phyloP scores from a whole-genome alignment of 1,139 yeast species.

The Saccharomyces hybrid region DNA sequence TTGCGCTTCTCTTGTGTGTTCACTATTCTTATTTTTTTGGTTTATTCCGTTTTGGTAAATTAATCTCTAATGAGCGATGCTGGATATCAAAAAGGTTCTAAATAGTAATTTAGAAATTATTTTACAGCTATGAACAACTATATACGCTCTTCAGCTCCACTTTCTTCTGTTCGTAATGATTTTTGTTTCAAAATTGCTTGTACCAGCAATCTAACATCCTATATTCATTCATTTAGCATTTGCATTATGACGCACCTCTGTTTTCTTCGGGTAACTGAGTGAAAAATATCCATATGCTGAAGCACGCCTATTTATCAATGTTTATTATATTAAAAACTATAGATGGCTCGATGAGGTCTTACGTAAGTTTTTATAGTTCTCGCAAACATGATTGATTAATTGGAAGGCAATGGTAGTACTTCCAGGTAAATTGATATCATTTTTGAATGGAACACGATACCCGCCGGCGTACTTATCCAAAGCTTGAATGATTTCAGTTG shows the following conservation, averaged over 20 bases:
- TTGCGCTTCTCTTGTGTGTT: not conserved
- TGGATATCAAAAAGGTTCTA: not conserved
- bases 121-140: not conserved
- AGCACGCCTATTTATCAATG: not conserved
- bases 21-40: not conserved
- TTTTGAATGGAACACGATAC: slow-evolving; percentile 21
- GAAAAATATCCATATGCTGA: not conserved
- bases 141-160: not conserved
- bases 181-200: not conserved
- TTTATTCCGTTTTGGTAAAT: not conserved
- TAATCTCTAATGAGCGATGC: not conserved
- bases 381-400: slow-evolving; percentile 31
- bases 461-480: slow-evolving; percentile 33
- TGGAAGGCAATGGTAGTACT: slow-evolving; percentile 43
- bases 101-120: not conserved
- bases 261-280: not conserved
- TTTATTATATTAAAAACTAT: not conserved
- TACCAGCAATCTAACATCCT: not conserved
- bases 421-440: slow-evolving; percentile 40
- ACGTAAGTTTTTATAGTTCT: slow-evolving; percentile 13
- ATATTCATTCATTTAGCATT: not conserved
- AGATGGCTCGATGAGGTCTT: not conserved
- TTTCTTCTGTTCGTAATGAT: not conserved
- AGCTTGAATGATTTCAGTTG: slow-evolving; percentile 40
- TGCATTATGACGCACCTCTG: not conserved